Base-by-base conservation (phyloP, 2,329 filamentous ascomycete species). In the Furcasterigmium sp. region DNA sequence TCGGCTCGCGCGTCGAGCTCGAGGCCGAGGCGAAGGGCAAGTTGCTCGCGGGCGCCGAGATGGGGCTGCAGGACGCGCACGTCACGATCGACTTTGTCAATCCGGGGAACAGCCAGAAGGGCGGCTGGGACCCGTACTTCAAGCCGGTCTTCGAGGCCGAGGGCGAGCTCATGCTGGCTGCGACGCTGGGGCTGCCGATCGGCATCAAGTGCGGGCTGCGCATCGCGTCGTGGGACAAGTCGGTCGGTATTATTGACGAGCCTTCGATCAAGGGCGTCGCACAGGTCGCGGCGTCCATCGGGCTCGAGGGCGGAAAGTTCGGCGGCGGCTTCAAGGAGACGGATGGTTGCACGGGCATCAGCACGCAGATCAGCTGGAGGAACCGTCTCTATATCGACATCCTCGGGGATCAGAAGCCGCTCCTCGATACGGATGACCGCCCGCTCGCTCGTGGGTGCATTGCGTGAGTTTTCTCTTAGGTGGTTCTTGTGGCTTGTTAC, bases 1-100 rank as follows among this genome's bases (percentile, higher is more conserved):
- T 61, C 21, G 53, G 52, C 8, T 43, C 54, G 11, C 47, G 43
- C 17, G 51, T 54, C 15, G 44, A 20, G 3, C 39, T 62, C 21
- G 49, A 53, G 9, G 55, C 54, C 4, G 46, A 46, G 2, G 53
- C 55, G 8, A 43, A 49, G 13, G 58, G 59, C 14, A 44, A 46
- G 19, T 39, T 62, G 5, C 51, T 62, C 15, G 58, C 53, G 9
- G 57, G 59, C 8, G 60, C 53, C 6, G 56, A 60, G 41, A 54
- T 60, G 51, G 56, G 56, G 8, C 30, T 61, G 8, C 42, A 53
- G 34, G 50, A 56, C 21, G 54, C 56, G 2, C 41, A 44, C 10
- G 49, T 52, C 8, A 39, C 48, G 10, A 46, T 60, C 20, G 52
- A 59, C 44, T 45, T 59, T 20, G 47, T 56, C 20, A 45, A 56